Evolutionary conservation across 169 alveolate genomes (phyloP), one percentile per base, ranked within the genome.

Genomic region (Babesia gibsoni): DNA sequence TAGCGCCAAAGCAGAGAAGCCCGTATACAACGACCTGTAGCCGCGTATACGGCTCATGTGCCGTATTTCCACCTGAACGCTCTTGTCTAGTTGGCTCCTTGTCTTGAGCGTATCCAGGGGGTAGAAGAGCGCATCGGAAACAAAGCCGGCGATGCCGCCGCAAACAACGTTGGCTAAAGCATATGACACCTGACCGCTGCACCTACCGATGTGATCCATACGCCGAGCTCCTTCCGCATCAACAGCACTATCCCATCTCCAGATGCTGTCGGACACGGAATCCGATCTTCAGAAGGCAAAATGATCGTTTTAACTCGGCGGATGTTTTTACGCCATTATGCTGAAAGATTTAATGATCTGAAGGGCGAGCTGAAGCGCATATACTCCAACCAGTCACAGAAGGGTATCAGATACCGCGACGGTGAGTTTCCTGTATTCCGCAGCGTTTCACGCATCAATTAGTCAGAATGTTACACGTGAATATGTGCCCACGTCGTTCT

Each of bases 131-230:
- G 74, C 59, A 35, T 89, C 93, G 33, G 89, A 84, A 37, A 58
- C 74, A 23, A 88, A 45, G 10, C 94, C 94, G n/a, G 94, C 88
- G 35, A 89, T 12, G 29, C 92, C 94, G 14, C 94, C 93, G 58
- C 90, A 79, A 16, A 89, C 59, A 61, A 87, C 84, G 54, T 87
- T 87, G 22, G 67, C 92, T 87, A 49, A 23, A n/a, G 16, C 30
- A 6, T 32, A 41, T 64, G 23, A 39, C 10, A 2, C 4, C 22
- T 9, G 4, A 23, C 61, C 14, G 39, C n/a, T 23, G n/a, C 23
- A 46, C 80, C 16, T 77, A 77, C 86, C 65, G 32, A 77, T 43
- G 73, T 77, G 86, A 42, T 77, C 86, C 86, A 77, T 77, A 37
- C 59, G 43, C 33, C 45, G n/a, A 4, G 39, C 22, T 45, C 32